Conservation (phyloP, 2,329 filamentous ascomycete genomes). For the Penicillium sp. region DNA sequence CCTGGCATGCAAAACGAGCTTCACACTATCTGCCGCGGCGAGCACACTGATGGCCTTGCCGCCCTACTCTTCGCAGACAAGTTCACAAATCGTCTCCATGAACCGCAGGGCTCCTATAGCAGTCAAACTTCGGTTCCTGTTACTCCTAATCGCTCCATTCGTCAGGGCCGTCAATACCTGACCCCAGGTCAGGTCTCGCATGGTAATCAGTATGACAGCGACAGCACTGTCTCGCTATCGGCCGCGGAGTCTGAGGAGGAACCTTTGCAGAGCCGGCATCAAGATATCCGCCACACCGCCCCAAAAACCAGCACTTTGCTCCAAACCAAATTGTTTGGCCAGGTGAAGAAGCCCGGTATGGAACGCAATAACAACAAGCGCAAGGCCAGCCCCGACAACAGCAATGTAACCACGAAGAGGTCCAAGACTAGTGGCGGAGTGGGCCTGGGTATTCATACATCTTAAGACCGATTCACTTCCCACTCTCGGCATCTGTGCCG, state of each 20-base stretch:
- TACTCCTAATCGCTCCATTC: conserved; percentile 63
- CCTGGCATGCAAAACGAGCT: conserved; percentile 58
- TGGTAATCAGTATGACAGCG: conserved; percentile 63
- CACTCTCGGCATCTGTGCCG: neutral
- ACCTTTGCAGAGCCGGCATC: conserved; percentile 24
- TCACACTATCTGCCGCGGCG: conserved; percentile 37
- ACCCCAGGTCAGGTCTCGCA: conserved; percentile 58
- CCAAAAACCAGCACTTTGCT: conserved; percentile 49
- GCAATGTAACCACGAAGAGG: conserved; percentile 49
- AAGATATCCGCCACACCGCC: conserved; percentile 29
- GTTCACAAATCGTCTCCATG: conserved; percentile 35
- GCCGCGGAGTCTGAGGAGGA: conserved; percentile 58
- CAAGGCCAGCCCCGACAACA: conserved; percentile 39
- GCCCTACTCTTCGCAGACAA: conserved; percentile 42
- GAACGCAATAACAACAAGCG: conserved; percentile 41
- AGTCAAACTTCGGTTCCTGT: conserved; percentile 70
- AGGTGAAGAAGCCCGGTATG: conserved; percentile 57
- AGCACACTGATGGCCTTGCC: conserved; percentile 39
- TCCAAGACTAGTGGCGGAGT: conserved; percentile 50
- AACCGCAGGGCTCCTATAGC: conserved; percentile 16
- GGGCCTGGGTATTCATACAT: conserved; percentile 57
- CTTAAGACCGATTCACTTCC: conserved; percentile 20
- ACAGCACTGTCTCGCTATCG: conserved; percentile 79
- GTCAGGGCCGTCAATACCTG: conserved; percentile 55
- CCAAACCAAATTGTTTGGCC: conserved; percentile 65